A percentile compares a stretch with the other conserved stretches of the same genome.
Evolutionary conservation across 2,329 filamentous ascomycete species (phyloP).

Genomic region (Stagonosporopsis chrysanthemi): DNA sequence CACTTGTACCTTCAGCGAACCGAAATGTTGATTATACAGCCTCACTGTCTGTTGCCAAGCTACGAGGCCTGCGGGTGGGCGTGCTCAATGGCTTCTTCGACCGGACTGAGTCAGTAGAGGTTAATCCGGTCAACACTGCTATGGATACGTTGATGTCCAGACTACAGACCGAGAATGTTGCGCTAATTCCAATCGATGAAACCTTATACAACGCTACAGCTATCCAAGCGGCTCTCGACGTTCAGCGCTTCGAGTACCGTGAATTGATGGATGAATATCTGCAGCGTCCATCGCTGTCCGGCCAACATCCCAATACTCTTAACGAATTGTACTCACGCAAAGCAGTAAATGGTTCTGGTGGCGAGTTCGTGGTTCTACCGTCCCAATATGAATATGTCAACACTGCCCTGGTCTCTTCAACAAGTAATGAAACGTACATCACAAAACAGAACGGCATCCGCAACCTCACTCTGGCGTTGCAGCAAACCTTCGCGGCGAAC

Average conservation of each 20-base stretch:
- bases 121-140: constrained; percentile 63
- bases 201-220: constrained; percentile 60
- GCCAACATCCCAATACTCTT: constrained; percentile 56
- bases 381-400: constrained; percentile 64
- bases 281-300: constrained; percentile 51
- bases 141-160: constrained; percentile 59
- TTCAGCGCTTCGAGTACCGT: constrained; percentile 68
- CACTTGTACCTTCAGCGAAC: constrained; percentile 54
- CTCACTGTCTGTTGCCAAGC: constrained; percentile 43
- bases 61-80: constrained; percentile 57
- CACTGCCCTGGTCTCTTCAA: constrained; percentile 60
- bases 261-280: constrained; percentile 65
- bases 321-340: constrained; percentile 57
- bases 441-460: constrained; percentile 58
- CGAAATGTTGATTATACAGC: constrained; percentile 58
- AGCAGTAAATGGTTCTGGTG: constrained; percentile 40
- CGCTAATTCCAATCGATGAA: constrained; percentile 60
- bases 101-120: constrained; percentile 59
- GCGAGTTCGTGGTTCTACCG: constrained; percentile 67
- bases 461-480: constrained; percentile 60
- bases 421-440: constrained; percentile 59
- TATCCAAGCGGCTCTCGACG: constrained; percentile 61
- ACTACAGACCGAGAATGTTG: constrained; percentile 58
- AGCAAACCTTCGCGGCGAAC: constrained; percentile 59
- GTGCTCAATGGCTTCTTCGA: constrained; percentile 67